These are phyloP conservation scores for Plantago major DNA, from an alignment of 257 asterid species.

Conservation along the genomic window DNA sequence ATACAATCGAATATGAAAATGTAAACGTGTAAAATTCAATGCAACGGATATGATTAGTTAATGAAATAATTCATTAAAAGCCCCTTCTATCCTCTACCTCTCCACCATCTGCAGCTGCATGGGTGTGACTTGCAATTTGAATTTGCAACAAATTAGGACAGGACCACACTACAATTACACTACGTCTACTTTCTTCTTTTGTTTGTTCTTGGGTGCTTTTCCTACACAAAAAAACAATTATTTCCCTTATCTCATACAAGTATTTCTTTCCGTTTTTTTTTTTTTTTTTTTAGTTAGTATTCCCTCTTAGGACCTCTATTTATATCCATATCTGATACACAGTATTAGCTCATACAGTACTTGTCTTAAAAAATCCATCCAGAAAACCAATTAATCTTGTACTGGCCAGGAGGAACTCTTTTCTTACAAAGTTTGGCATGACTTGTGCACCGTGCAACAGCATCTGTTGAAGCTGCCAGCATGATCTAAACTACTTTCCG, in stretches of 20 bases:
- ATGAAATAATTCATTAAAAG: no score
- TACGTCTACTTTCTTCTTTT: conserved; percentile 1
- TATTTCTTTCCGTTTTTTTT: conserved; percentile 17
- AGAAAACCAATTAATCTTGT: no score
- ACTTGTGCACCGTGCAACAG: conserved; percentile 25
- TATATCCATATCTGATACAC: conserved; percentile 22
- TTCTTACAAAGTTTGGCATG: not conserved
- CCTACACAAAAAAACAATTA: conserved; percentile 19
- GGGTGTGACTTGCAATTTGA: conserved; percentile 47
- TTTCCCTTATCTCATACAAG: conserved; percentile 4
- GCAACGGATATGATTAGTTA: no score
- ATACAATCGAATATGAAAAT: no score
- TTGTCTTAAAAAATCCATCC: conserved; percentile 10
- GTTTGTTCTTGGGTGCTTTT: conserved; percentile 26
- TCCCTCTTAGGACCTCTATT: conserved; percentile 25
- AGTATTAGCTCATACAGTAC: conserved; percentile 8
- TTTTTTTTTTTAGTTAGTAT: not conserved
- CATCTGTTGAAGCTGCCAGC: conserved; percentile 86
- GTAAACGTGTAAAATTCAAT: no score
- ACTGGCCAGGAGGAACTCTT: no score
- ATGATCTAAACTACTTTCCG: conserved; percentile 53
- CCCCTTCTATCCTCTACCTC: conserved; percentile 12
- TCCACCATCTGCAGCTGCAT: conserved; percentile 19
- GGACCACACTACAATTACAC: conserved; percentile 29
- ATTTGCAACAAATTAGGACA: conserved; percentile 36